phyloP scores from a whole-genome alignment of 2,329 filamentous ascomycete genomes.

The Hypoxylon sp. region DNA sequence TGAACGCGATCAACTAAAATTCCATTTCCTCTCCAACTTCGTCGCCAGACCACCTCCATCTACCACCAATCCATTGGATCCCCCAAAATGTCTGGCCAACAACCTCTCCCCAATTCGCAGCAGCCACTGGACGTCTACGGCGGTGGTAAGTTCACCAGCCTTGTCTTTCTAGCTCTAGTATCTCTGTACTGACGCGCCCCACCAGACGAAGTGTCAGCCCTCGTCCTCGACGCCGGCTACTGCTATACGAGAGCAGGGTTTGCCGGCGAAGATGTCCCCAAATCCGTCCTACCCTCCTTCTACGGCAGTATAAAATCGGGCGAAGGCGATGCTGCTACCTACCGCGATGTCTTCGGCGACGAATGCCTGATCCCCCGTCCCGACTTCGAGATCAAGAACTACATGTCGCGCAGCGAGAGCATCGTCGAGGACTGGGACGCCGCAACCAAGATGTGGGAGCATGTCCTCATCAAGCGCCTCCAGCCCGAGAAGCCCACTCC shows the following conservation, averaged over 20 bases:
- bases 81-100: constrained; percentile 48
- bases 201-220: constrained; percentile 94
- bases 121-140: constrained; percentile 52
- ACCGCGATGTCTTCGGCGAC: constrained; percentile 83
- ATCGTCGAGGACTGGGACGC: constrained; percentile 97
- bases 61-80: constrained; percentile 12
- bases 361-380: constrained; percentile 84
- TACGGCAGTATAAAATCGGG: constrained; percentile 75
- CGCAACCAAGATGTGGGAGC: constrained; percentile 90
- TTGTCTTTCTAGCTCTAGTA: constrained; percentile 14
- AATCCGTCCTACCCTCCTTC: constrained; percentile 90
- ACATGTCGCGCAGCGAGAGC: constrained; percentile 84
- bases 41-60: constrained; percentile 12
- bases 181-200: constrained; percentile 32
- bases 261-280: constrained; percentile 96
- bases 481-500: constrained; percentile 80
- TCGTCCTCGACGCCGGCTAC: constrained; percentile 96
- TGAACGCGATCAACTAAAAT: constrained; percentile 31
- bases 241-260: constrained; percentile 93
- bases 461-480: constrained; percentile 88
- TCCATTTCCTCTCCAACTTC: constrained; percentile 11
- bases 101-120: constrained; percentile 50
- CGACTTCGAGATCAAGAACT: constrained; percentile 88
- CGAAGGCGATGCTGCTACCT: constrained; percentile 59
- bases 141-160: constrained; percentile 48